Base-by-base conservation (phyloP, 2,329 filamentous ascomycete genomes). In the Aspergillus sojae region DNA sequence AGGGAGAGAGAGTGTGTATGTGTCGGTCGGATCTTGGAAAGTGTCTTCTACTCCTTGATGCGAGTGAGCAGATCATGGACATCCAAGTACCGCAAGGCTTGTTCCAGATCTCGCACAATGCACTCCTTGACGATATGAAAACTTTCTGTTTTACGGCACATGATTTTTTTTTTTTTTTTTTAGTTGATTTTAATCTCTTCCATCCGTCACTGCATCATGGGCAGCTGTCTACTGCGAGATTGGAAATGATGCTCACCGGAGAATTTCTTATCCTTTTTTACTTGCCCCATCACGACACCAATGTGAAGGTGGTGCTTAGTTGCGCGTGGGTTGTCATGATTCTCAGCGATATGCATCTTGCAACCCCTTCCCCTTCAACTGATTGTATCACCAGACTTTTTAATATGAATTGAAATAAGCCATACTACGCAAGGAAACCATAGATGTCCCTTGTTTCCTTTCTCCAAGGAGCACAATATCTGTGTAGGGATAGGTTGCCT, bases 321-420 rank as follows among this genome's bases (percentile, higher is more conserved):
- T 60, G 53, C 58, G 30, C 61, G 58, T 65, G 61, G 48, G 55
- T 61, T 63, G 57, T 60, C 63, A 62, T 60, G 36, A 26, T 52
- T 28, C 16, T 48, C 58, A 43, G 19, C 36, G 19, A 43, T 41
- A 32, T 55, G 39, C 50, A 60, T 39, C 23, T 48, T 57, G 30
- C 43, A 57, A 32, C 39, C 36, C 41, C 32, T 21, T 53, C 12
- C n/a, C 45, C 45, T 30, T 45, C 58, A 46, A 61, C 48, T 63
- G 58, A 63, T 63, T 54, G 54, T 54, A 32, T 64, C 58, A 64
- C 58, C 62, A 36, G 62, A 61, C 62, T 61, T 48, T 21, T n/a
- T 48, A 36, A 46, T 19, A 46, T 45, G n/a, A 23, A 34, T 45
- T 41, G 48, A 46, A 36, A 61, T 21, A 43, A 46, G 19, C 16